Evolutionary conservation across 2,329 filamentous ascomycete species (phyloP).

Genomic region (Dothideomycetes sp.): DNA sequence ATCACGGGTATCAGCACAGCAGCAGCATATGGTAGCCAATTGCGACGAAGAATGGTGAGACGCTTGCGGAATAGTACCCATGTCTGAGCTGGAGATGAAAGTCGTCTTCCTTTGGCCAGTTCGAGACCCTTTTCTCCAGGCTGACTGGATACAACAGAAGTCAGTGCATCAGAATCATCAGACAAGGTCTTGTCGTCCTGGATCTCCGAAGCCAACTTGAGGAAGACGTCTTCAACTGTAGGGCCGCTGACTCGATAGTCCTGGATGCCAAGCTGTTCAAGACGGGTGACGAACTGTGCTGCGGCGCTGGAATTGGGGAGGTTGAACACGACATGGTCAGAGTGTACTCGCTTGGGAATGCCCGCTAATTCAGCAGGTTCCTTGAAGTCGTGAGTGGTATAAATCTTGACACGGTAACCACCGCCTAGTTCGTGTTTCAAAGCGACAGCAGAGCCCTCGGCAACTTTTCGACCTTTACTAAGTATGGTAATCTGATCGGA

Average conservation of each 20-base stretch:
- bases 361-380: constrained; percentile 20
- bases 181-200: constrained; percentile 26
- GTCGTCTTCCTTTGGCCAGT: constrained; percentile 57
- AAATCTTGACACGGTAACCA: constrained; percentile 72
- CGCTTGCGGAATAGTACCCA: constrained; percentile 69
- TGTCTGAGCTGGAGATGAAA: constrained; percentile 60
- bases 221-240: constrained; percentile 86
- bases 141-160: constrained; percentile 4
- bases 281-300: constrained; percentile 55
- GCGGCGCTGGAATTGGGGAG: constrained; percentile 60
- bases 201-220: constrained; percentile 74
- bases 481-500: constrained; percentile 83
- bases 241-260: constrained; percentile 83
- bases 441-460: constrained; percentile 73
- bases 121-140: constrained; percentile 19
- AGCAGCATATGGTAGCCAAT: constrained; percentile 63
- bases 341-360: constrained; percentile 35
- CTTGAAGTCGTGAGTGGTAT: constrained; percentile 40
- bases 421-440: constrained; percentile 74
- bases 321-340: constrained; percentile 64
- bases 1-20: constrained; percentile 70
- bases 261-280: constrained; percentile 56
- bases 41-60: constrained; percentile 63
- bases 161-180: constrained; percentile 11
- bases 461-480: constrained; percentile 72